A percentile compares a stretch with the other conserved stretches of the same genome.
These are phyloP conservation scores for Marasmius fiardii DNA, from an alignment of 1,284 basidiomycete genomes.

Conservation along the genomic window DNA sequence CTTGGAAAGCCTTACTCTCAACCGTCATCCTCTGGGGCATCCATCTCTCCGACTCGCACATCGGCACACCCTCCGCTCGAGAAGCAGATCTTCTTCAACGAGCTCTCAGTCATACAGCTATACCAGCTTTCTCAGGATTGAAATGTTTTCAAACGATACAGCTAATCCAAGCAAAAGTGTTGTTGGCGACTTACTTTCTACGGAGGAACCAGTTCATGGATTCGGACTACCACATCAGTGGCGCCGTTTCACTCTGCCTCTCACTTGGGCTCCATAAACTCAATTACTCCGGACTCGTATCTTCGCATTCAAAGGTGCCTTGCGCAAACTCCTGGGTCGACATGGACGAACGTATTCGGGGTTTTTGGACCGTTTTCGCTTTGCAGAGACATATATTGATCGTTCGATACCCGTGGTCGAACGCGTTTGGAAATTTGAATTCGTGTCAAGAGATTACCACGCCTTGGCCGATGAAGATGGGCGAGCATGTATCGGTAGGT, in stretches of 20 bases:
- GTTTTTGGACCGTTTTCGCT: constrained; percentile 7
- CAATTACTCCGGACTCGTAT: not conserved
- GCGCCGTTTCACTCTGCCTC: constrained; percentile 15
- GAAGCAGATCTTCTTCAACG: constrained; percentile 10
- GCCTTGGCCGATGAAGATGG: not conserved
- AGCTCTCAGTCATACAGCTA: constrained; percentile 4
- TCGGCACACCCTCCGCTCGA: not conserved
- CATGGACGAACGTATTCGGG: not conserved
- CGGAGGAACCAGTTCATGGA: constrained; percentile 15
- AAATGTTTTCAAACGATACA: constrained; percentile 11
- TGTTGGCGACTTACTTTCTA: constrained; percentile 17
- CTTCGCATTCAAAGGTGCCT: not conserved
- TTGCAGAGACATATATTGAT: constrained; percentile 2
- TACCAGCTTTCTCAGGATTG: not conserved
- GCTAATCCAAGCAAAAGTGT: constrained; percentile 18
- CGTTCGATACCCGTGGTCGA: not conserved
- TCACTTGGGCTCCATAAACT: constrained; percentile 6
- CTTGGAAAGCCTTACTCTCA: constrained; percentile 13
- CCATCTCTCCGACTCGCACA: constrained; percentile 13
- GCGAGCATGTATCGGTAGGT: not conserved
- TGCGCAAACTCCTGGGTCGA: not conserved
- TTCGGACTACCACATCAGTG: constrained; percentile 15
- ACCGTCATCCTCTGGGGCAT: constrained; percentile 18
- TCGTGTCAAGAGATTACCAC: constrained; percentile 1
- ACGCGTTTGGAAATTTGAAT: constrained; percentile 2